Percentiles rank a stretch among this genome's conserved stretches.
Evolutionary conservation across 2,329 filamentous ascomycete species (phyloP).

Genomic region (Penicillium hordei): DNA sequence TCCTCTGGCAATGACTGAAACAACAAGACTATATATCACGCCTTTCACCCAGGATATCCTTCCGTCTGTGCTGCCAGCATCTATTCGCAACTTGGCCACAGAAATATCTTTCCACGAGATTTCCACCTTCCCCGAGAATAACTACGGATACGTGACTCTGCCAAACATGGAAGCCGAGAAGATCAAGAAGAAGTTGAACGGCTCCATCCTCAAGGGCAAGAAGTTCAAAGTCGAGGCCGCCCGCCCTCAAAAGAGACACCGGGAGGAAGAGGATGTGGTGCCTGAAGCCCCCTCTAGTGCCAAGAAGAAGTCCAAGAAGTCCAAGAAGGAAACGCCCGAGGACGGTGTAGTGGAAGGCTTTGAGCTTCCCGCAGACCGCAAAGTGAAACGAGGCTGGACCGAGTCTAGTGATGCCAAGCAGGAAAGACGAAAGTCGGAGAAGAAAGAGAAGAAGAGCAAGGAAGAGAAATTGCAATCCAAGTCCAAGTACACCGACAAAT

Average conservation of each 20-base stretch:
- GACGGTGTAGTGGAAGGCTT: constrained; percentile 60
- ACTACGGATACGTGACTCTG: constrained; percentile 86
- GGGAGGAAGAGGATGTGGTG: constrained; percentile 40
- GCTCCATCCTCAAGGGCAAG: constrained; percentile 75
- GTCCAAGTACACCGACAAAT: constrained; percentile 76
- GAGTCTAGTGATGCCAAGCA: constrained; percentile 57
- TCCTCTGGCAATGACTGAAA: constrained; percentile 33
- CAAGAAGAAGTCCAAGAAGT: constrained; percentile 50
- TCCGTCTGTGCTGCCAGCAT: constrained; percentile 67
- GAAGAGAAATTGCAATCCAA: constrained; percentile 58
- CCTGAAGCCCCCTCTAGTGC: constrained; percentile 43
- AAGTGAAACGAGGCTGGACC: constrained; percentile 88
- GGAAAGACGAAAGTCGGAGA: constrained; percentile 46
- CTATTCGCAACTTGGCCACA: constrained; percentile 64
- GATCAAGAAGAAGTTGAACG: constrained; percentile 86
- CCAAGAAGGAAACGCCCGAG: constrained; percentile 48
- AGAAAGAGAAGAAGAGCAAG: constrained; percentile 56
- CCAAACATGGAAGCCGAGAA: constrained; percentile 82
- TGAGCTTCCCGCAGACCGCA: constrained; percentile 69
- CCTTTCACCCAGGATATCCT: constrained; percentile 77
- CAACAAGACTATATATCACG: constrained; percentile 75
- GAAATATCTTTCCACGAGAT: constrained; percentile 87
- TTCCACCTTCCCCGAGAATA: constrained; percentile 84
- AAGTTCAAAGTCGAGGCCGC: constrained; percentile 87
- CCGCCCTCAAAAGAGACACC: constrained; percentile 59